Evolutionary conservation across 75 land plant genomes (phyloP).

Genomic region (Pinus taeda): DNA sequence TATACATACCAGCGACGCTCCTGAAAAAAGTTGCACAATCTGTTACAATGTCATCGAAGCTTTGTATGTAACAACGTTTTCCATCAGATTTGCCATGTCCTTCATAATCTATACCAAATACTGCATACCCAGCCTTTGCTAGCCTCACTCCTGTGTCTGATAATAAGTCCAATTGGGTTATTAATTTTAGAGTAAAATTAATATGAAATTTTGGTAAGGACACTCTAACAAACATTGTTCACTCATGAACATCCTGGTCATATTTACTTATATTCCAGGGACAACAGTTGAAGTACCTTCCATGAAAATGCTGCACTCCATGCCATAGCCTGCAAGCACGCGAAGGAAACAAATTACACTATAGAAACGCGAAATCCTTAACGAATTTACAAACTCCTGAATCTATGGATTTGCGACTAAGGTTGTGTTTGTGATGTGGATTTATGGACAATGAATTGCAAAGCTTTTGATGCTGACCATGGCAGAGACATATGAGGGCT

Average conservation of each 20-base stretch:
- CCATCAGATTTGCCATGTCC: constrained; percentile 77
- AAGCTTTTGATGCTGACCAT: not conserved
- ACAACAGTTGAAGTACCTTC: constrained; percentile 25
- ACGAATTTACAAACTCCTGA: not conserved
- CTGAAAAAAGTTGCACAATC: constrained; percentile 49
- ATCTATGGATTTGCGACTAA: not conserved
- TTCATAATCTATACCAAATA: constrained; percentile 66
- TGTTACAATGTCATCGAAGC: constrained; percentile 45
- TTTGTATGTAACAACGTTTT: constrained; percentile 29
- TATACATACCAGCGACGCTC: constrained; percentile 39
- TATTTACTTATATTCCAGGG: too few relatives aligned
- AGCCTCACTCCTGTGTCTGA: constrained; percentile 45
- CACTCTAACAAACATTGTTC: too few relatives aligned
- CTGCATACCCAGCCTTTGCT: constrained; percentile 55
- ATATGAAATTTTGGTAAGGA: too few relatives aligned
- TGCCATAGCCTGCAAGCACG: constrained; percentile 48
- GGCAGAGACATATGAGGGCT: constrained; percentile 16
- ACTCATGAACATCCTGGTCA: too few relatives aligned
- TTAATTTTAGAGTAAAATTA: too few relatives aligned
- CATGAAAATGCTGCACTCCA: constrained; percentile 72
- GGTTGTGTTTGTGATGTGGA: too few relatives aligned
- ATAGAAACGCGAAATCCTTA: too few relatives aligned
- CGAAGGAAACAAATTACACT: not conserved
- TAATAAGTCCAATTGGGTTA: too few relatives aligned
- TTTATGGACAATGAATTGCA: too few relatives aligned